Conservation (phyloP, 2,329 filamentous ascomycete species). For the Xylariaceae sp. region DNA sequence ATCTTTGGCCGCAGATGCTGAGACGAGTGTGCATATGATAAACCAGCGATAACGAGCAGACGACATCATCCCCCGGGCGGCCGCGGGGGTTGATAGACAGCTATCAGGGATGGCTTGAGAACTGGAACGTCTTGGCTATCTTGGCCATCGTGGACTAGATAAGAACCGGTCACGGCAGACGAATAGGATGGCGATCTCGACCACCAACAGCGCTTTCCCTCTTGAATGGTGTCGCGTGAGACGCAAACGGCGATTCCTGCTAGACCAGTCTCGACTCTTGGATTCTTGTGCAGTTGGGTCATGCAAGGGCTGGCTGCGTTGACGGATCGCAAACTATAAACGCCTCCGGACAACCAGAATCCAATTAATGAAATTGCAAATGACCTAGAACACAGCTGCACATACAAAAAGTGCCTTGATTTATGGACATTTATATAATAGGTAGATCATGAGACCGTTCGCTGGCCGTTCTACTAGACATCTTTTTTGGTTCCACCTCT, state of each 20-base stretch:
- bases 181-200: constrained; percentile 24
- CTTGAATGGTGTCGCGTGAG: constrained; percentile 17
- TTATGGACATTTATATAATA: no score
- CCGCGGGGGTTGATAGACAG: constrained; percentile 19
- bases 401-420: no score
- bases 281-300: no score
- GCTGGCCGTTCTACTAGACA: no score
- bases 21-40: constrained; percentile 17
- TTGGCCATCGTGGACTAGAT: constrained; percentile 25
- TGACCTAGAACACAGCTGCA: no score
- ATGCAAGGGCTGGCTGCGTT: constrained; percentile 4
- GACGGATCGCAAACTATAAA: constrained; percentile 1
- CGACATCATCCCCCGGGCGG: constrained; percentile 19
- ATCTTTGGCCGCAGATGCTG: constrained; percentile 6
- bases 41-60: constrained; percentile 10
- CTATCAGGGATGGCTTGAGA: constrained; percentile 22
- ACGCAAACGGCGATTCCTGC: constrained; percentile 5
- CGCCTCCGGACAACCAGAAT: constrained; percentile 1
- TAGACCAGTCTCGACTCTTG: constrained; percentile 15
- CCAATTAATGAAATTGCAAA: background rate
- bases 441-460: no score
- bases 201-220: constrained; percentile 12
- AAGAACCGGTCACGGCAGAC: constrained; percentile 21
- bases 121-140: constrained; percentile 13
- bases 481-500: no score